Percentiles rank a stretch among this genome's conserved stretches.
Evolutionary conservation across 2,329 filamentous ascomycete genomes (phyloP).

Genomic region (Aspergillus fischeri): DNA sequence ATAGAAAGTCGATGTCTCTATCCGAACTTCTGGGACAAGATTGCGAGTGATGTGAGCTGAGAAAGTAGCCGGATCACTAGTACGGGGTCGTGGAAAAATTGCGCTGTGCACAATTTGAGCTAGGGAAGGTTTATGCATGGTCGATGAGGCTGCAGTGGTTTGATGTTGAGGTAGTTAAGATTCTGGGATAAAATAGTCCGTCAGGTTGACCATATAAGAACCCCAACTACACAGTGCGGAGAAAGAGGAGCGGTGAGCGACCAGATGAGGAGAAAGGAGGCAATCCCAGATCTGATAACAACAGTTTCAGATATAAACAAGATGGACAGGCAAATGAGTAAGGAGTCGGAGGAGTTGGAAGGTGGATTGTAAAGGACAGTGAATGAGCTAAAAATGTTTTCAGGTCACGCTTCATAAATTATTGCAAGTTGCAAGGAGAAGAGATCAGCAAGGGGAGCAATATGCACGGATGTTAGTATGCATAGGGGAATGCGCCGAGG

Average conservation of each 20-base stretch:
- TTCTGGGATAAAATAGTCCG: neutral
- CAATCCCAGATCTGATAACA: neutral
- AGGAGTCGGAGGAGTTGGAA: neutral
- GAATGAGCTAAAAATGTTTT: neutral
- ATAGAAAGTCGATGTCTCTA: slow-evolving; percentile 62
- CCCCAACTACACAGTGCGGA: neutral
- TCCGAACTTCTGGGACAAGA: slow-evolving; percentile 61
- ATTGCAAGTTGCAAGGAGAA: neutral
- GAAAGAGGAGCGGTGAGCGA: neutral
- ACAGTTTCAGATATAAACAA: neutral
- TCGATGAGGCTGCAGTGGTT: slow-evolving; percentile 9
- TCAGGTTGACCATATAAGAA: slow-evolving; percentile 4
- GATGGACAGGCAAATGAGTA: neutral
- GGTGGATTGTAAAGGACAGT: neutral
- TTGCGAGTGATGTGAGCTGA: slow-evolving; percentile 57
- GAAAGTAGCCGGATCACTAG: slow-evolving; percentile 57
- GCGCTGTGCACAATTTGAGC: slow-evolving; percentile 56
- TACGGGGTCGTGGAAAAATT: slow-evolving; percentile 54
- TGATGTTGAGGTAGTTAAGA: neutral
- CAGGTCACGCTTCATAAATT: neutral
- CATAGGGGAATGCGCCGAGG: neutral
- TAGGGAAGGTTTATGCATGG: slow-evolving; percentile 59
- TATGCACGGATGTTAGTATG: neutral
- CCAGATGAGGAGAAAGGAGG: neutral
- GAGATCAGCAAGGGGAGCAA: neutral